phyloP scores from a whole-genome alignment of 1,284 basidiomycete species.

The Sporisorium graminicola region DNA sequence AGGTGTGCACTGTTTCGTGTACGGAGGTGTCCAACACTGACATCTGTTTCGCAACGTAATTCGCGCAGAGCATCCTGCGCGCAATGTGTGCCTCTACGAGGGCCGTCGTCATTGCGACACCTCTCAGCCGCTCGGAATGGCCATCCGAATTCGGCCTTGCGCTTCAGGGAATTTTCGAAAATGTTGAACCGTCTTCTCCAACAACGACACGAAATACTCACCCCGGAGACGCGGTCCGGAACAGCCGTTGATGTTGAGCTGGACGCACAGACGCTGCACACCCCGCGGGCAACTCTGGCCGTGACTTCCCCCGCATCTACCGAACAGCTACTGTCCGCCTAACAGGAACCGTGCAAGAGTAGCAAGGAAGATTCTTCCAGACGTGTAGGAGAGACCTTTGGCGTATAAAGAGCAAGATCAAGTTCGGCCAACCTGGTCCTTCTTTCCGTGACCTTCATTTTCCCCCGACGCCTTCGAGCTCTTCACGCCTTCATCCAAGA shows the following conservation, averaged over 20 bases:
- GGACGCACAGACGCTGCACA: constrained; percentile 5
- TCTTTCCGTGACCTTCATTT: background rate
- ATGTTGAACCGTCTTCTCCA: background rate
- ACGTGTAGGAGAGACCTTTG: background rate
- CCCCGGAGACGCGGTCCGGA: constrained; percentile 30
- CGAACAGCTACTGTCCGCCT: too few relatives aligned
- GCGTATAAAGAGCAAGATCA: background rate
- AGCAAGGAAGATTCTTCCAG: background rate
- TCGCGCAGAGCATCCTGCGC: background rate
- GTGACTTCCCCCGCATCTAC: background rate
- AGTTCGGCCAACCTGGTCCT: background rate
- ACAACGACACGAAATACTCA: background rate
- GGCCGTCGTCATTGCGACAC: constrained; percentile 5
- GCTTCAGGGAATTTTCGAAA: background rate
- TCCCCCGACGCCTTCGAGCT: background rate
- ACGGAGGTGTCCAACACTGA: too few relatives aligned
- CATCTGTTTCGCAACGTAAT: too few relatives aligned
- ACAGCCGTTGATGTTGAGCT: background rate
- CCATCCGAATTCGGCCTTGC: background rate
- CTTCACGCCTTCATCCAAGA: background rate
- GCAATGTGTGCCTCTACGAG: background rate
- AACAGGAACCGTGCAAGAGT: background rate
- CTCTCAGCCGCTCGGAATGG: too few relatives aligned
- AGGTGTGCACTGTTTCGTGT: background rate
- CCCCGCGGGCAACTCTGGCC: constrained; percentile 2